phyloP scores from a whole-genome alignment of 2,329 filamentous ascomycete species.

The Thyridium curvatum region DNA sequence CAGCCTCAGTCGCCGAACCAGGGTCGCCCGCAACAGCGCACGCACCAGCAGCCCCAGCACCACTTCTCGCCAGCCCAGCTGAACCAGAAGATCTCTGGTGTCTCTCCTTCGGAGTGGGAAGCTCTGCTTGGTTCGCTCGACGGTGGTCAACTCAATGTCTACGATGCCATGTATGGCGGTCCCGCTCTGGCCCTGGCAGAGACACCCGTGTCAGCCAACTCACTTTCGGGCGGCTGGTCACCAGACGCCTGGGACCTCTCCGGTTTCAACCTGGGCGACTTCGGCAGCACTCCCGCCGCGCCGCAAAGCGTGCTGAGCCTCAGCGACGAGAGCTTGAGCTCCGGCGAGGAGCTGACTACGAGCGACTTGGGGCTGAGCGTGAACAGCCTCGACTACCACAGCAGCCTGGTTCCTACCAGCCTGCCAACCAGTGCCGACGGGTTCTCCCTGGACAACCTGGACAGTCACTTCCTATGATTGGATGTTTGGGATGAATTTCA shows the following conservation, averaged over 20 bases:
- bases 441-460: constrained; percentile 34
- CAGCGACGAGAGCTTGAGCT: constrained; percentile 53
- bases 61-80: constrained; percentile 28
- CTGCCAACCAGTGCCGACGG: constrained; percentile 11
- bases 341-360: constrained; percentile 42
- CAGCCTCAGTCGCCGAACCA: constrained; percentile 43
- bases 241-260: constrained; percentile 51
- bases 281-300: constrained; percentile 29
- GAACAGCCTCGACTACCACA: constrained; percentile 28
- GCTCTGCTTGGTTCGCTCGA: constrained; percentile 74
- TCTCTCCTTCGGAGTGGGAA: constrained; percentile 73
- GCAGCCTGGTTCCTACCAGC: constrained; percentile 14
- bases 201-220: constrained; percentile 31
- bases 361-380: constrained; percentile 39
- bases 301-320: constrained; percentile 49
- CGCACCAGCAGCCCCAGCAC: constrained; percentile 17
- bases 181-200: constrained; percentile 41
- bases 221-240: constrained; percentile 39
- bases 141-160: constrained; percentile 75
- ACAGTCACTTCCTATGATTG: constrained; percentile 29
- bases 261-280: constrained; percentile 44
- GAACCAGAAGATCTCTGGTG: constrained; percentile 32
- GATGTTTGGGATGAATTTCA: too few relatives aligned
- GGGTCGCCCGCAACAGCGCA: constrained; percentile 29
- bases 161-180: constrained; percentile 73